These are phyloP conservation scores for Xylona heveae DNA, from an alignment of 495 filamentous ascomycete species.

Conservation along the genomic window DNA sequence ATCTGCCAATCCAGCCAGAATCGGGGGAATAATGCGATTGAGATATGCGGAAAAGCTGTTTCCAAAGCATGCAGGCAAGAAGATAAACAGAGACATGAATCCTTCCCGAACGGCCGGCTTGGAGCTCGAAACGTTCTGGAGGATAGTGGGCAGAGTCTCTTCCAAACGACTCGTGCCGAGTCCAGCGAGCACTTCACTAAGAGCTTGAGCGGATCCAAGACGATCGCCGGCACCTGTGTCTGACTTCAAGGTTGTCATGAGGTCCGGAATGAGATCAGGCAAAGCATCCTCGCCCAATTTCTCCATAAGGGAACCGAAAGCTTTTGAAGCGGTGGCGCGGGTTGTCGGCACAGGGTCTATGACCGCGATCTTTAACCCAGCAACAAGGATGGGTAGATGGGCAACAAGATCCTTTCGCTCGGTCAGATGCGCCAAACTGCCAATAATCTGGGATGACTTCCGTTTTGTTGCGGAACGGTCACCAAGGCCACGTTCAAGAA, in stretches of 20 bases:
- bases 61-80: slow-evolving; percentile 94
- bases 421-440: slow-evolving; percentile 88
- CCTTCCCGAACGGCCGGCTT: slow-evolving; percentile 85
- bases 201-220: slow-evolving; percentile 87
- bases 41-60: slow-evolving; percentile 97
- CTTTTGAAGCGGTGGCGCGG: slow-evolving; percentile 90
- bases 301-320: slow-evolving; percentile 83
- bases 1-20: slow-evolving; percentile 83
- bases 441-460: slow-evolving; percentile 92
- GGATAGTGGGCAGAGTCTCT: slow-evolving; percentile 86
- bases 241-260: slow-evolving; percentile 94
- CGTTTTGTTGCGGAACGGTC: slow-evolving; percentile 87
- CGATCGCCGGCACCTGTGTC: slow-evolving; percentile 91
- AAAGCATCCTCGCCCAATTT: slow-evolving; percentile 94
- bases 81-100: slow-evolving; percentile 99
- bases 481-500: slow-evolving; percentile 75
- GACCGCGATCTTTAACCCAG: slow-evolving; percentile 68
- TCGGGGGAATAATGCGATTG: slow-evolving; percentile 86
- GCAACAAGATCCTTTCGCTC: slow-evolving; percentile 83
- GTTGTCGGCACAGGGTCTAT: slow-evolving; percentile 94
- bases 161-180: slow-evolving; percentile 80
- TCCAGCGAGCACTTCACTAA: slow-evolving; percentile 89
- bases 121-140: slow-evolving; percentile 85
- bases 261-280: slow-evolving; percentile 88
- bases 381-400: slow-evolving; percentile 82